Conservation (phyloP, 108 stramenopile genomes). For the Nitzschia inconspicua region DNA sequence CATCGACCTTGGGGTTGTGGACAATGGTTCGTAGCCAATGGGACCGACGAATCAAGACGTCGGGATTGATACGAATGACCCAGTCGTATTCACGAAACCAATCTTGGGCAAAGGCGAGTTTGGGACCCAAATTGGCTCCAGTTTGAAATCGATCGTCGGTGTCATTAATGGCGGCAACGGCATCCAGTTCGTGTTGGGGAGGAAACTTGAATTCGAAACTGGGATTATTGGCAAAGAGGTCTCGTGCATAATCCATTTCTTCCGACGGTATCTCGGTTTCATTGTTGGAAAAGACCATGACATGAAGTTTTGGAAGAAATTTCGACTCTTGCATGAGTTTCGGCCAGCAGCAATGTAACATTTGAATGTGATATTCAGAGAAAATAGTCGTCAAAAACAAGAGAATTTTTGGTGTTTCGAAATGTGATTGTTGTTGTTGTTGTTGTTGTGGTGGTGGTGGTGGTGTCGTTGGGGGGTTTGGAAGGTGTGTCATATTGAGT, state of each 20-base stretch:
- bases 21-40: conserved; percentile 10
- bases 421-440: no score
- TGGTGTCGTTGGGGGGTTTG: no score
- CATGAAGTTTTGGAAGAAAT: conserved; percentile 5
- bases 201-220: neutral
- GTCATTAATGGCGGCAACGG: neutral
- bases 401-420: neutral
- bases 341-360: conserved; percentile 24
- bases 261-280: neutral
- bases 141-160: conserved; percentile 12
- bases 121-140: conserved; percentile 16
- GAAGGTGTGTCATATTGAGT: no score
- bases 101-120: neutral
- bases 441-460: no score
- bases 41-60: conserved; percentile 36
- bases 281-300: conserved; percentile 6
- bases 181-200: neutral
- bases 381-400: conserved; percentile 19
- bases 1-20: conserved; percentile 1
- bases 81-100: conserved; percentile 40
- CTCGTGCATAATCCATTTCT: neutral
- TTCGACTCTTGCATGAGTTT: conserved; percentile 4
- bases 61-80: conserved; percentile 44
- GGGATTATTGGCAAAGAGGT: conserved; percentile 5
- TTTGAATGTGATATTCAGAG: conserved; percentile 13